Base-by-base conservation (phyloP, 2,329 filamentous ascomycete genomes). In the Didymellaceae sp. region DNA sequence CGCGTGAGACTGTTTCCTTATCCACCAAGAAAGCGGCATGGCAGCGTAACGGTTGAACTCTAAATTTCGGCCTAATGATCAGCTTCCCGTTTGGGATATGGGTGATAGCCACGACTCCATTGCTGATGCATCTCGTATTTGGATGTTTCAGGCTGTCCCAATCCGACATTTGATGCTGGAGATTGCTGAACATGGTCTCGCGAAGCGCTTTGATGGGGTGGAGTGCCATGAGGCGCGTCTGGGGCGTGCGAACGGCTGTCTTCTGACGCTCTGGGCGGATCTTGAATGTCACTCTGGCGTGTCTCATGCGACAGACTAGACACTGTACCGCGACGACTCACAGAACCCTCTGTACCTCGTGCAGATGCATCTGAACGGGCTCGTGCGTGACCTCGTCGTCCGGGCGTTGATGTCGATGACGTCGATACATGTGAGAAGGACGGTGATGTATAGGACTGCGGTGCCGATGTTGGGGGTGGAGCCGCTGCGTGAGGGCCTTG, bases 361-460 rank as follows among this genome's bases (percentile, higher is more conserved):
- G 70, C 63, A 56, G 84, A 85, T 52, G 84, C 70, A 65, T 88
- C 86, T 72, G 86, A 89, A 63, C 81, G 80, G 62, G 86, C 83
- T 57, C 87, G 80, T 37, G 81, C 83, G 66, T 89, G 86, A 37
- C 81, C 82, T 55, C 81, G 77, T 55, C 82, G 78, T 68, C 82
- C 80, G 47, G 82, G 83, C 32, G 80, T 76, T 14, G 80, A 79
- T 52, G 80, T 76, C 40, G 78, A 78, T 46, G 78, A 76, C 47
- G 82, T 80, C 33, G 80, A 81, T 59, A 84, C 82, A 30, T 83
- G 80, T 33, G 86, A 79, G 68, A 79, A 80, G 5, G 78, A 75
- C 18, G 79, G 76, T 50, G 75, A 77, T 31, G 72, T 77, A 62
- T 81, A 77, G 41, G 69, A 65, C 46, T 77, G 73, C 10, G 77